Base-by-base conservation (phyloP, 148 eudicot species). In the Vaccinium vitisidaea region DNA sequence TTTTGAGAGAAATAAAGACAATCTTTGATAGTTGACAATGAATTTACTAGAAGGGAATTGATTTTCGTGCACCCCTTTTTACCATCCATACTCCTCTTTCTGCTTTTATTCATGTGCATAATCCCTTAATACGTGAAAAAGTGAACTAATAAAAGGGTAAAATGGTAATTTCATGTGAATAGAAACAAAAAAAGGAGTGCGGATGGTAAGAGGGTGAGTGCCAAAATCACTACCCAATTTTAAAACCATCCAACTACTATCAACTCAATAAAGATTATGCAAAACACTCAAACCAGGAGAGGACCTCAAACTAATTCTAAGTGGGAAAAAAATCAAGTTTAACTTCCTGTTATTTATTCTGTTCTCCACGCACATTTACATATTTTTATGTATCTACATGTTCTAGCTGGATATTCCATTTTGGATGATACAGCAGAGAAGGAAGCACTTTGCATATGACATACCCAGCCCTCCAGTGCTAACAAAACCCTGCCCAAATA, bases 401-500 rank as follows among this genome's bases (percentile, higher is more conserved):
- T 25, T 77, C 25, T 13, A 15, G 1, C 52, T 52, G 21, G 11
- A 8, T 4, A 12, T 30, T 80, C 25, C 73, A 4, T 21, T 21
- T 12, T n/a, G 63, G 36, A 19, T 69, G 39, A 56, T 63, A 59
- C 6, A 5, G 46, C 46, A 49, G n/a, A 82, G n/a, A 13, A 63
- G 55, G 43, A 58, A 80, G 39, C 43, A 23, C 14, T 79, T 32
- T 21, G 14, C 58, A 55, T n/a, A 55, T 79, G 67, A 82, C 92
- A 36, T 92, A 97, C 99, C 99, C 23, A 90, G 58, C 84, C 99
- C 99, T 86, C 99, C 99, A 7, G 99, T 97, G 96, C 99, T 97
- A 61, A 97, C 99, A 89, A 82, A 97, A 78, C 99, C 99, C 19
- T 90, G 87, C 87, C 98, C 99, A 88, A 97, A 97, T 65, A 94